Percentiles rank a stretch among this genome's conserved stretches.
These are phyloP conservation scores for Saccharomycopsis fermentans DNA, from an alignment of 805 yeast species.

Conservation along the genomic window DNA sequence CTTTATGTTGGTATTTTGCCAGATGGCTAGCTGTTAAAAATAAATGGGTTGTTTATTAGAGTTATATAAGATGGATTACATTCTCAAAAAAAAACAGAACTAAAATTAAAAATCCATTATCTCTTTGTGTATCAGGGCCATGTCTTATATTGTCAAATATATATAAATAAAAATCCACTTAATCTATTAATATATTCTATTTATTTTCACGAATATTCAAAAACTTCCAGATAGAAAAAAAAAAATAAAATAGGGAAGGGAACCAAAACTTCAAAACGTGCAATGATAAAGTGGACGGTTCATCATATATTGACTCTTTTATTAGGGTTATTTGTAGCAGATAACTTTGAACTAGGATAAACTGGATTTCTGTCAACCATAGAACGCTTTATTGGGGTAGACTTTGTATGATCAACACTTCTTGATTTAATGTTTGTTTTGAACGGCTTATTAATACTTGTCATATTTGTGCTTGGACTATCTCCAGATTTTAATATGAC, in stretches of 20 bases:
- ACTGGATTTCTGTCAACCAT: slow-evolving; percentile 16
- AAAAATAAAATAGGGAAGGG: neutral
- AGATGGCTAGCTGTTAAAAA: slow-evolving; percentile 7
- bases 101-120: neutral
- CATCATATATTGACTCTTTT: neutral
- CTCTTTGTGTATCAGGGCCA: neutral
- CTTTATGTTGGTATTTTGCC: slow-evolving; percentile 2
- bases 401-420: slow-evolving; percentile 57
- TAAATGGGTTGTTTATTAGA: slow-evolving; percentile 4
- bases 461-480: slow-evolving; percentile 44
- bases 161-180: neutral
- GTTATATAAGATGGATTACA: too few species aligned
- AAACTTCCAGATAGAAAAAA: neutral
- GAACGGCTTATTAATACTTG: slow-evolving; percentile 35
- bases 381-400: slow-evolving; percentile 48
- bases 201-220: neutral
- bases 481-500: slow-evolving; percentile 34
- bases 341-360: slow-evolving; percentile 7
- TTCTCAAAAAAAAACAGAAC: neutral
- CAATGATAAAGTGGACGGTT: neutral
- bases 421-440: slow-evolving; percentile 26
- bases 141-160: neutral
- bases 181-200: neutral
- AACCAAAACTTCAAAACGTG: neutral
- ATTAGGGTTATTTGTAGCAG: neutral